Base-by-base conservation (phyloP, 805 yeast genomes). In the Ogataea sp. region DNA sequence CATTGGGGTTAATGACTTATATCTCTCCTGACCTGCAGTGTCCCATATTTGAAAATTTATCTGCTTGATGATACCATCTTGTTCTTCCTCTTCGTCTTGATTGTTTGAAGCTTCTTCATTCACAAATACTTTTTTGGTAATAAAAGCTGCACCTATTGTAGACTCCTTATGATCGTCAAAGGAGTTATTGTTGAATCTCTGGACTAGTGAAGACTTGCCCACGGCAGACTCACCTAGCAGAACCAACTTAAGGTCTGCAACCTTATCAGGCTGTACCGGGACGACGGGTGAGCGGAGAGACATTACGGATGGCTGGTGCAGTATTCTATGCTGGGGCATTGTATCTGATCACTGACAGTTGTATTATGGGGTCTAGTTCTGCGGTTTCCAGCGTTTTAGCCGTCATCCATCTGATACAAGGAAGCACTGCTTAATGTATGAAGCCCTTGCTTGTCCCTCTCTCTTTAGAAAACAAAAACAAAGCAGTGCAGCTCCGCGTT, bases 131-230 rank as follows among this genome's bases (percentile, higher is more conserved):
- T 83, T 78, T 56, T 88, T 94, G 15, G 97, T 86, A 30, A 93
- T 72, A 60, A 90, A 93, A 0, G 97, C 98, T 4, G 98, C 99
- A n/a, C 99, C 99, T 40, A 93, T 93, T 2, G 98, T 93, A 32
- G 95, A 84, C 49, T 94, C 86, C 43, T 90, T 75, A 47, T 76
- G 75, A 24, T 76, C 80, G 48, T 86, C 93, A 56, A 90, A 93
- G 0, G 77, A 62, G 50, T 78, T 73, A 45, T 65, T 66, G 32
- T 75, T 89, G 51, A 89, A 87, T 38, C 97, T 66, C 47, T 83
- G 83, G 1, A 87, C 88, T 9, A 90, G 70, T 1, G 96, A 87
- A 6, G 77, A 69, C 48, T 75, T 82, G 36, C 84, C 85, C 16
- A 70, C 80, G 0, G 78, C 70, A 6, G 79, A 70, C 47, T 75